These are phyloP conservation scores for Rostrohypoxylon terebratum DNA, from an alignment of 495 filamentous ascomycete species.

Conservation along the genomic window DNA sequence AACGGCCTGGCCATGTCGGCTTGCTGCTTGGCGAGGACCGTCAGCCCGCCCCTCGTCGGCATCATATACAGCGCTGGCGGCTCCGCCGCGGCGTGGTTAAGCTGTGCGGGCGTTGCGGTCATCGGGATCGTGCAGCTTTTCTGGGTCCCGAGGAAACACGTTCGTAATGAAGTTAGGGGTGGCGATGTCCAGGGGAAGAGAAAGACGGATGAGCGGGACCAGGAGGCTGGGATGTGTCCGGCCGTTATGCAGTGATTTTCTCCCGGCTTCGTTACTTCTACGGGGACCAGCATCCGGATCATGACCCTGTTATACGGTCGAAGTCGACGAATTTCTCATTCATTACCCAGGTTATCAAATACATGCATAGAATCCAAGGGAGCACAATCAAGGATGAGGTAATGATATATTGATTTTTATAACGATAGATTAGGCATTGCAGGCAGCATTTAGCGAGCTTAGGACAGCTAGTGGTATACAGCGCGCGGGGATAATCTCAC, in stretches of 20 bases:
- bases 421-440: constrained; percentile 12
- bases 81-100: constrained; percentile 76
- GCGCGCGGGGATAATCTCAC: background rate
- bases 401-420: constrained; percentile 20
- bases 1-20: constrained; percentile 78
- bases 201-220: background rate
- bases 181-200: constrained; percentile 10
- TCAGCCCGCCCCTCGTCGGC: constrained; percentile 74
- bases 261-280: background rate
- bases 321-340: background rate
- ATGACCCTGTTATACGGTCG: background rate
- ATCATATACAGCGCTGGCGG: constrained; percentile 71
- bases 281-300: background rate
- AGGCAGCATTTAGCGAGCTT: background rate
- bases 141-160: constrained; percentile 61
- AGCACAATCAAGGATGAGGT: background rate
- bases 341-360: background rate
- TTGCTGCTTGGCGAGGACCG: constrained; percentile 73
- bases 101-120: constrained; percentile 68
- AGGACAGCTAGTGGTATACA: background rate
- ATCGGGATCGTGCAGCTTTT: constrained; percentile 72
- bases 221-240: background rate
- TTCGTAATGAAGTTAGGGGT: constrained; percentile 26
- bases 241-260: constrained; percentile 9
- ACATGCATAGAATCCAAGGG: constrained; percentile 13